phyloP scores from a whole-genome alignment of 805 yeast genomes.

The Cyberlindnera xylosilytica region DNA sequence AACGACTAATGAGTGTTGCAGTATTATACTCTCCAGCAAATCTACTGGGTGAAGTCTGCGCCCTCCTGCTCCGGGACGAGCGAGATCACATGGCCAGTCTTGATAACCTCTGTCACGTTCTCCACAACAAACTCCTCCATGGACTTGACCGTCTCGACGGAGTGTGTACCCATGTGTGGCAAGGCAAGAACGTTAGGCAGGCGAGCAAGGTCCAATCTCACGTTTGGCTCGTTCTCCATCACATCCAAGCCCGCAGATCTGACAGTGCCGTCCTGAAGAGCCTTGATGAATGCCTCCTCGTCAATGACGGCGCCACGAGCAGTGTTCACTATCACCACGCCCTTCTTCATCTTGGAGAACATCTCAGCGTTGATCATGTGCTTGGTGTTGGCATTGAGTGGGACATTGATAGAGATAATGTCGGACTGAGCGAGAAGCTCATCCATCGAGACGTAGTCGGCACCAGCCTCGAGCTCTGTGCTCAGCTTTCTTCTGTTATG shows the following conservation, averaged over 20 bases:
- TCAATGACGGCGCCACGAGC: conserved; percentile 86
- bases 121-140: conserved; percentile 81
- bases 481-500: conserved; percentile 64
- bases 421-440: conserved; percentile 64
- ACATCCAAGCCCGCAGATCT: conserved; percentile 74
- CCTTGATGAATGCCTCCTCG: conserved; percentile 54
- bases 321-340: conserved; percentile 73
- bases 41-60: conserved; percentile 8
- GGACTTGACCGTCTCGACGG: conserved; percentile 75
- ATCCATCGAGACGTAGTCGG: conserved; percentile 70
- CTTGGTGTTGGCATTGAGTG: conserved; percentile 67
- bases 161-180: conserved; percentile 89
- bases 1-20: no score
- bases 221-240: conserved; percentile 70
- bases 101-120: conserved; percentile 58
- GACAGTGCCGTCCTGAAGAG: conserved; percentile 60
- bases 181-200: conserved; percentile 70
- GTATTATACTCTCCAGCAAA: no score
- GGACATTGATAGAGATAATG: conserved; percentile 71
- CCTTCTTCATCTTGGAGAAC: conserved; percentile 70
- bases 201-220: conserved; percentile 55
- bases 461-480: conserved; percentile 59
- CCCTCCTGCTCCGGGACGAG: conserved; percentile 75
- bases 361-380: conserved; percentile 64
- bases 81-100: conserved; percentile 65